phyloP scores from a whole-genome alignment of 2,329 filamentous ascomycete species.

The Botryotinia narcissicola region DNA sequence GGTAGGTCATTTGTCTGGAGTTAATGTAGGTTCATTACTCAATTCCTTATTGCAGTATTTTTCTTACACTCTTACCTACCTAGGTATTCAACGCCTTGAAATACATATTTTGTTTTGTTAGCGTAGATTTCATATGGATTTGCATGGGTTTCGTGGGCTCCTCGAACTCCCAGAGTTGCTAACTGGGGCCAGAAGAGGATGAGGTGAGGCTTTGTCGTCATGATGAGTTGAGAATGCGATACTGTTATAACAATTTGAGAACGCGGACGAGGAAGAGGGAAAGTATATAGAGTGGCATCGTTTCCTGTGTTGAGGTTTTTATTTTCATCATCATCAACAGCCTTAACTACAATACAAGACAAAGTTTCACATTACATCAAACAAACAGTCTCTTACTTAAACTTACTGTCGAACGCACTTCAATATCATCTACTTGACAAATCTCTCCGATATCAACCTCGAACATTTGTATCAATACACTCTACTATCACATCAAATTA shows the following conservation, averaged over 20 bases:
- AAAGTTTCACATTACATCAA: not conserved
- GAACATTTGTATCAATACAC: not conserved
- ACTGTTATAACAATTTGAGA: not conserved
- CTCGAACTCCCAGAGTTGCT: not conserved
- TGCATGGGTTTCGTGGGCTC: not conserved
- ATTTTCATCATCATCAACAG: slow-evolving; percentile 3
- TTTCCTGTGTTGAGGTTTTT: not conserved
- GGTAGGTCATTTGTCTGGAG: not conserved
- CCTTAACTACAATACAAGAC: not conserved
- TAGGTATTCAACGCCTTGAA: not conserved
- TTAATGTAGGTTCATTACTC: not conserved
- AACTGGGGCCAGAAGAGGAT: slow-evolving; percentile 13
- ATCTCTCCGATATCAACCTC: not conserved
- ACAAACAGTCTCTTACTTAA: not conserved
- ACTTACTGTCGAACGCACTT: not conserved
- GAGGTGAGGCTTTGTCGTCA: slow-evolving; percentile 21
- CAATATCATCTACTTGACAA: not conserved
- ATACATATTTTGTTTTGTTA: not conserved
- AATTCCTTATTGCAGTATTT: not conserved
- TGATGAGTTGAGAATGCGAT: not conserved
- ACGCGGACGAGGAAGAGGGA: not conserved
- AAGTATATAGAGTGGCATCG: slow-evolving; percentile 16
- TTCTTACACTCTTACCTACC: slow-evolving; percentile 1
- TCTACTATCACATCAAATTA: not conserved
- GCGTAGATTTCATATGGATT: slow-evolving; percentile 5